Percentiles rank a stretch among this genome's conserved stretches.
These are phyloP conservation scores for Yamadazyma oceani DNA, from an alignment of 1,139 yeast genomes.

Conservation along the genomic window DNA sequence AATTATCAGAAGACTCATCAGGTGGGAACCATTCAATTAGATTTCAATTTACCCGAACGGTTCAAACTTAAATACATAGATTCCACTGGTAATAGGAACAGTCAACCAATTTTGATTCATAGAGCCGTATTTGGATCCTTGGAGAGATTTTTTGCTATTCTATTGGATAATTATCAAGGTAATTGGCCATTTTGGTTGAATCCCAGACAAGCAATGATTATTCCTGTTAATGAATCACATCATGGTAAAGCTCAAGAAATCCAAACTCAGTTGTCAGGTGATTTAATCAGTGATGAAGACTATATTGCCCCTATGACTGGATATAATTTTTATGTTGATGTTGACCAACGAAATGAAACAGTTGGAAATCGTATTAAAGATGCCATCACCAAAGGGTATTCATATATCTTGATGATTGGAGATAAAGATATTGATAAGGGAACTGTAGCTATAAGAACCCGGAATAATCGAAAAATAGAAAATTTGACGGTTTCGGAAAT, in stretches of 20 bases:
- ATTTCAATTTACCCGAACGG: slow-evolving; percentile 88
- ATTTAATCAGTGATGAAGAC: slow-evolving; percentile 26
- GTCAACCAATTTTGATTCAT: slow-evolving; percentile 88
- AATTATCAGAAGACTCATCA: slow-evolving; percentile 84
- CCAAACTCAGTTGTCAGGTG: slow-evolving; percentile 52
- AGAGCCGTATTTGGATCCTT: slow-evolving; percentile 94
- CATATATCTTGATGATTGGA: slow-evolving; percentile 81
- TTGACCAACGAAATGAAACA: slow-evolving; percentile 73
- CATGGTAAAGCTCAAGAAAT: slow-evolving; percentile 52
- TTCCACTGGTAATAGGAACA: slow-evolving; percentile 45
- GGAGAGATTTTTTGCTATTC: slow-evolving; percentile 87
- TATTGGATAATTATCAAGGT: slow-evolving; percentile 88
- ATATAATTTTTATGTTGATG: slow-evolving; percentile 69
- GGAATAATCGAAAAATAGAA: slow-evolving; percentile 53
- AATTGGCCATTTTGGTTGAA: slow-evolving; percentile 99
- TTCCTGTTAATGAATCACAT: slow-evolving; percentile 74
- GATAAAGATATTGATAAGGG: slow-evolving; percentile 72
- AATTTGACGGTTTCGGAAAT: slow-evolving; percentile 48
- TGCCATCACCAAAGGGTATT: slow-evolving; percentile 73
- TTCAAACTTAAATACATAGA: slow-evolving; percentile 71
- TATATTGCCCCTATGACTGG: slow-evolving; percentile 55
- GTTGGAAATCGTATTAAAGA: slow-evolving; percentile 80
- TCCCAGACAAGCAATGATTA: slow-evolving; percentile 87
- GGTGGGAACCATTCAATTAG: slow-evolving; percentile 93
- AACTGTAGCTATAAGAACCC: slow-evolving; percentile 63